These are phyloP conservation scores for Colletotrichum tropicale DNA, from an alignment of 2,329 filamentous ascomycete species.

Conservation along the genomic window DNA sequence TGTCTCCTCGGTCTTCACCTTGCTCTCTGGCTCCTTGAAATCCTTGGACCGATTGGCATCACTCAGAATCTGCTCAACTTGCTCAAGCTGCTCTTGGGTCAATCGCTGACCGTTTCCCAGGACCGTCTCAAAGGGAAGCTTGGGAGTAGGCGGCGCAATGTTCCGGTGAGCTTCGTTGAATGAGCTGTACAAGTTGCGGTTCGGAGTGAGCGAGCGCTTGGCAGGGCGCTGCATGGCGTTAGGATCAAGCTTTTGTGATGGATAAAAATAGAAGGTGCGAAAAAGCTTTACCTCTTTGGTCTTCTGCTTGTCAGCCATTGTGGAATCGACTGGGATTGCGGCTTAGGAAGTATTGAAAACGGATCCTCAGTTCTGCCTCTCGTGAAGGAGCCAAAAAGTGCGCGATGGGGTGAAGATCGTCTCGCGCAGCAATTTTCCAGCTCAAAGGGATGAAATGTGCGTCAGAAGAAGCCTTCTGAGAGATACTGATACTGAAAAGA, in stretches of 20 bases:
- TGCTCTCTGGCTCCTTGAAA: background rate
- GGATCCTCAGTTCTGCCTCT: background rate
- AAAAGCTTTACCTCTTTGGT: background rate
- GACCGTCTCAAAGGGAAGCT: background rate
- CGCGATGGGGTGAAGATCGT: background rate
- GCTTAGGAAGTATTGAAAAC: background rate
- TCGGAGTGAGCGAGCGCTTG: slow-evolving; percentile 18
- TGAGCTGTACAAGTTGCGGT: slow-evolving; percentile 11
- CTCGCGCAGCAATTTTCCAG: background rate
- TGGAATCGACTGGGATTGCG: background rate
- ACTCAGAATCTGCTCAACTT: slow-evolving; percentile 6
- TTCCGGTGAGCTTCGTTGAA: slow-evolving; percentile 18
- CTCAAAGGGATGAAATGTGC: background rate
- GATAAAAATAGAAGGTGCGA: background rate
- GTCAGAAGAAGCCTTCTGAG: background rate
- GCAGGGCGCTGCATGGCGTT: background rate
- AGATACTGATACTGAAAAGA: background rate
- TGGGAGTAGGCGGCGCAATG: slow-evolving; percentile 6
- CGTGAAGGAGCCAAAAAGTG: background rate
- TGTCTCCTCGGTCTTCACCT: background rate
- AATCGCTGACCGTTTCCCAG: background rate
- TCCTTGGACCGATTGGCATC: background rate
- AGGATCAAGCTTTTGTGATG: background rate
- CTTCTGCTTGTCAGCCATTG: background rate
- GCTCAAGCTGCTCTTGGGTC: slow-evolving; percentile 6